Conservation (phyloP, 257 asterid species). For the Oldenlandia corymbosa region DNA sequence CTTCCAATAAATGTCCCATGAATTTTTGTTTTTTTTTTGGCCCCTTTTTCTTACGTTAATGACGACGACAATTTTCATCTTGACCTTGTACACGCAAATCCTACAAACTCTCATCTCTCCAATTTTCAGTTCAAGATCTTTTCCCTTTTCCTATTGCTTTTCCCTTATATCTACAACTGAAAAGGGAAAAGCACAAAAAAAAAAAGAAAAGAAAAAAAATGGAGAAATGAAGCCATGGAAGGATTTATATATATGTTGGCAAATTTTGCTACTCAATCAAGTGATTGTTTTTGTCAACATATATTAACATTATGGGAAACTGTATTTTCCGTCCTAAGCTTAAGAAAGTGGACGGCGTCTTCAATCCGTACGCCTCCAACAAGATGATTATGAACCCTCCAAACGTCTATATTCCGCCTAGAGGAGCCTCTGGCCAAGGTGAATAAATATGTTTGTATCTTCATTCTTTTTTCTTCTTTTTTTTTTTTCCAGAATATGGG, state of each 20-base stretch:
- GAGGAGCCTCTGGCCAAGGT: conserved; percentile 9
- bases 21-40: neutral
- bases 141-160: conserved; percentile 8
- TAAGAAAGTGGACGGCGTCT: conserved; percentile 9
- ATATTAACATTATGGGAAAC: conserved; percentile 27
- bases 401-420: neutral
- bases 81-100: neutral
- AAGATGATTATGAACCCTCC: neutral
- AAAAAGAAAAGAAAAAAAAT: no score
- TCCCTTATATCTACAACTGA: neutral
- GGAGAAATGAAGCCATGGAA: conserved; percentile 3
- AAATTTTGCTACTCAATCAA: neutral
- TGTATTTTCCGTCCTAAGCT: conserved; percentile 8
- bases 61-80: no score
- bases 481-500: neutral
- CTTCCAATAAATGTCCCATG: neutral
- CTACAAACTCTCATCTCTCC: conserved; percentile 2
- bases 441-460: no score
- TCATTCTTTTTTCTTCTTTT: neutral
- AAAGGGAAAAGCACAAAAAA: no score
- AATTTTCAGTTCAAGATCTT: neutral
- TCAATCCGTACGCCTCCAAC: neutral
- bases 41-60: no score
- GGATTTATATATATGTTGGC: neutral
- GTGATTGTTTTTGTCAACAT: conserved; percentile 1